These are phyloP conservation scores for Annona squamosa DNA, from an alignment of 164 flowering plant species.

Conservation along the genomic window DNA sequence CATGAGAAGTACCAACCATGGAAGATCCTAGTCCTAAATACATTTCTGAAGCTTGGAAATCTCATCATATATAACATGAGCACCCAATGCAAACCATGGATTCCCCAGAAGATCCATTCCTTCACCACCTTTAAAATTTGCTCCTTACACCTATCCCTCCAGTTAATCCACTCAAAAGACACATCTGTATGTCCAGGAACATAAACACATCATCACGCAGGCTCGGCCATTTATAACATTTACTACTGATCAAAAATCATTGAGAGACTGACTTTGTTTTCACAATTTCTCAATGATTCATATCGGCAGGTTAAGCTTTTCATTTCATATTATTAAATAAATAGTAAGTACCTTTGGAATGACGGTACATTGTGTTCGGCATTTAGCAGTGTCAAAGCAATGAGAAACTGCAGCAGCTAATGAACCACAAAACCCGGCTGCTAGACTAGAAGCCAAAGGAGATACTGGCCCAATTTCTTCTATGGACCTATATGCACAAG, in stretches of 20 bases:
- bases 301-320: not conserved
- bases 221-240: not conserved
- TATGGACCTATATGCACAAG: constrained; percentile 26
- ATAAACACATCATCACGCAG: not conserved
- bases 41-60: too few species aligned
- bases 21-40: too few species aligned
- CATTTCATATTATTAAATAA: not conserved
- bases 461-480: constrained; percentile 79
- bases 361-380: constrained; percentile 69
- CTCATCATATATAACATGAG: too few species aligned
- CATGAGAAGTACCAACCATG: too few species aligned
- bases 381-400: constrained; percentile 80
- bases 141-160: not conserved
- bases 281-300: not conserved
- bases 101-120: not conserved
- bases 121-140: not conserved
- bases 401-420: constrained; percentile 94
- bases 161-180: not conserved
- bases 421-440: constrained; percentile 85
- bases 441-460: constrained; percentile 63
- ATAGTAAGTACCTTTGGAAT: constrained; percentile 58
- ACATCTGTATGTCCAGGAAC: not conserved
- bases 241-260: not conserved
- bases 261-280: not conserved
- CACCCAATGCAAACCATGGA: too few species aligned